A percentile compares a stretch with the other conserved stretches of the same genome.
Evolutionary conservation across 164 flowering plant species (phyloP).

Genomic region (Nymphaea thermarum): DNA sequence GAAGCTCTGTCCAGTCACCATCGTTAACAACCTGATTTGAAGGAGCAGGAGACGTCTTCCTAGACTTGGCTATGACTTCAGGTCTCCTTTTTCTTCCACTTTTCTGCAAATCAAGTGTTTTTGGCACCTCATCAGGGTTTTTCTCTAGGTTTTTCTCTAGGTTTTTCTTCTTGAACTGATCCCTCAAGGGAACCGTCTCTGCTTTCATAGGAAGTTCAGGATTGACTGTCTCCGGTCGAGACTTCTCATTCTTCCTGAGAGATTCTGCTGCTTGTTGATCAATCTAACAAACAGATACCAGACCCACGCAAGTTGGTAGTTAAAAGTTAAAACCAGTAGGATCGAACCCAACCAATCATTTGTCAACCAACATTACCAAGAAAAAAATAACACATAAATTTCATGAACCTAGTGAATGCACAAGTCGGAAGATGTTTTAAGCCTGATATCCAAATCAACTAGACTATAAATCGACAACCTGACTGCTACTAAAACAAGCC

Average conservation of each 20-base stretch:
- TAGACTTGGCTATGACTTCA: slow-evolving; percentile 1
- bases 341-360: not conserved
- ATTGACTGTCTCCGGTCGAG: slow-evolving; percentile 16
- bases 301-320: not conserved
- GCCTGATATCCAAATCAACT: too few species aligned
- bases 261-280: slow-evolving; percentile 97
- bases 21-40: slow-evolving; percentile 22
- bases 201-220: slow-evolving; percentile 16
- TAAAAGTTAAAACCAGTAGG: not conserved
- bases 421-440: too few species aligned
- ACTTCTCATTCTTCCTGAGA: slow-evolving; percentile 47
- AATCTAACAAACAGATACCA: slow-evolving; percentile 35
- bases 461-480: too few species aligned
- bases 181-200: slow-evolving; percentile 49
- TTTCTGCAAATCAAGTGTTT: slow-evolving; percentile 2
- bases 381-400: not conserved
- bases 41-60: slow-evolving; percentile 2
- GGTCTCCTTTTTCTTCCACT: not conserved
- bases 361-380: not conserved
- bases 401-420: not conserved
- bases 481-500: not conserved
- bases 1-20: slow-evolving; percentile 81
- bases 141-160: slow-evolving; percentile 10
- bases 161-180: slow-evolving; percentile 70
- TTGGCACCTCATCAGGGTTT: not conserved